Evolutionary conservation across 2,329 filamentous ascomycete genomes (phyloP), one percentile per base, ranked within the genome.

Genomic region (Fusarium multiceps): DNA sequence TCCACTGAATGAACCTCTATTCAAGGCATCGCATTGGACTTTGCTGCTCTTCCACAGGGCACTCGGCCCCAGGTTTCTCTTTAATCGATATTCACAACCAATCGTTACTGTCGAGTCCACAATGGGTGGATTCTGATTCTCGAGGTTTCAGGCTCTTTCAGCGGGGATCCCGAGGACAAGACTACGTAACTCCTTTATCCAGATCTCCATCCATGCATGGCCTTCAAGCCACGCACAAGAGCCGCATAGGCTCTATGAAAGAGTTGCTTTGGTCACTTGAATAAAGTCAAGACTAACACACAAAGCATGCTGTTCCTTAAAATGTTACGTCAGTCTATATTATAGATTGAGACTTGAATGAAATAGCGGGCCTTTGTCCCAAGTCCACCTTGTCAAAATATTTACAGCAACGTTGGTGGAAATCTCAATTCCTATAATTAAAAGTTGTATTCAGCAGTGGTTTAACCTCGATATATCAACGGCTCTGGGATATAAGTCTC

Each of bases 61-160:
- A 49, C 37, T 25, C 23, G 53, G 61, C 55, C 48, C 47, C 55
- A 48, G 61, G 49, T 28, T 49, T 60, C 18, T 42, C 28, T 37
- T 28, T 47, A 11, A 48, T 49, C 21, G 42, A 32, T 37, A 14
- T 28, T 40, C 25, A 20, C 14, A 43, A 37, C 54, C 47, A 66
- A 54, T 43, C 20, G 20, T 21, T 49, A 27, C 25, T 42, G 16
- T 23, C 12, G 41, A 65, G 43, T 61, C 47, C 48, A 60, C 62
- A 32, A 25, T 49, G 37, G 23, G 49, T 51, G 49, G 32, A 32
- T 40, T 40, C 18, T 21, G 18, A 25, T 56, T 32, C 20, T 45
- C 51, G 42, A 56, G 27, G 42, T 53, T 59, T 42, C 27, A 50
- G 53, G 46, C 51, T 64, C 61, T 54, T 54, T 49, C 42, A 49